Evolutionary conservation across 2,329 filamentous ascomycete species (phyloP).

Genomic region (Colletotrichum simmondsii): DNA sequence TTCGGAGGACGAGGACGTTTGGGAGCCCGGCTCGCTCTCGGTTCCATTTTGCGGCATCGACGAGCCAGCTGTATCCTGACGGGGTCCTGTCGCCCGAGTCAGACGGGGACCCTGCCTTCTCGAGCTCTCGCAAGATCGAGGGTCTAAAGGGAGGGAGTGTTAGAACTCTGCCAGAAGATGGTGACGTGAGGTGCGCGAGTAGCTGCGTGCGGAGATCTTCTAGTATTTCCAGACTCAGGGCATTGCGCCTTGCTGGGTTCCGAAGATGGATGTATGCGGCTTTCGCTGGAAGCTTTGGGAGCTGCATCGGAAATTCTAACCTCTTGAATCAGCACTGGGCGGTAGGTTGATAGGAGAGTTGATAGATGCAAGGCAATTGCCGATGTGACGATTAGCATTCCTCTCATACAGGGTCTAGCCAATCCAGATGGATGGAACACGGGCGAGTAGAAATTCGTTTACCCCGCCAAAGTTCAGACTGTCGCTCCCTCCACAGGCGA

Average conservation of each 20-base stretch:
- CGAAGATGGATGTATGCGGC: conserved; percentile 41
- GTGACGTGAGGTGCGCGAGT: conserved; percentile 38
- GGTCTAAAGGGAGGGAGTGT: conserved; percentile 43
- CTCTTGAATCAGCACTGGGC: background rate
- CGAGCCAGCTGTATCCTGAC: conserved; percentile 41
- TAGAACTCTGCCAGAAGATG: conserved; percentile 34
- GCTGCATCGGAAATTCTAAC: background rate
- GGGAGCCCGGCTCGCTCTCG: conserved; percentile 38
- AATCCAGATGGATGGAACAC: background rate
- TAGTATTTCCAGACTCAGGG: conserved; percentile 39
- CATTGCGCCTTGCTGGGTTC: conserved; percentile 40
- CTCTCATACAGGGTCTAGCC: background rate
- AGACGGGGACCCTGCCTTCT: conserved; percentile 9
- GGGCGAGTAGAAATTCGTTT: background rate
- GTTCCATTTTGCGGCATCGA: conserved; percentile 39
- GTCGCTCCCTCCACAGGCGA: background rate
- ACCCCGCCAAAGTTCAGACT: background rate
- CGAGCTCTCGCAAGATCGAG: conserved; percentile 34
- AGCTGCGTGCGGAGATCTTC: conserved; percentile 40
- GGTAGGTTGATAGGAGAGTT: background rate
- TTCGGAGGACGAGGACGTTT: conserved; percentile 46
- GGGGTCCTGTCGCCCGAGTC: background rate
- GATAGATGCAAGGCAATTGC: background rate
- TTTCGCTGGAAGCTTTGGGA: conserved; percentile 40
- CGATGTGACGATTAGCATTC: background rate